Percentiles rank a stretch among this genome's conserved stretches.
Conservation (phyloP, 1,139 yeast species). For the Pneumocystis sp. region DNA sequence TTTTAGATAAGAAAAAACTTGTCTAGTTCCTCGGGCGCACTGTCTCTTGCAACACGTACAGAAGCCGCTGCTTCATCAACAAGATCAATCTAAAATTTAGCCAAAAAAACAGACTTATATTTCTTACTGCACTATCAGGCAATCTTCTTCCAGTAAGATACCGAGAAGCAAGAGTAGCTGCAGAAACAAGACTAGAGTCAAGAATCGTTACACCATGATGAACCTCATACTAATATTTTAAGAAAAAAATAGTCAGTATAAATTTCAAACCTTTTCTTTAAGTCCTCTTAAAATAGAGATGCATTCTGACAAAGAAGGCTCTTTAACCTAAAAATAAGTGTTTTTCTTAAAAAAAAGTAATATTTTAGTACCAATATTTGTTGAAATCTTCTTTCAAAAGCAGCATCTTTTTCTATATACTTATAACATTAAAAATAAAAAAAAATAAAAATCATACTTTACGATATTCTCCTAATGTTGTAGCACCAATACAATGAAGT, state of each 20-base stretch:
- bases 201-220: constrained; percentile 96
- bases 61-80: constrained; percentile 96
- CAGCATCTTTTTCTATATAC: constrained; percentile 90
- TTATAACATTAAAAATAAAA: constrained; percentile 88
- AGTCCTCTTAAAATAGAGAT: constrained; percentile 92
- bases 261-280: constrained; percentile 40
- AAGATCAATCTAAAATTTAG: constrained; percentile 44
- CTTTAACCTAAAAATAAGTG: constrained; percentile 62
- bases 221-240: constrained; percentile 51
- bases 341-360: neutral
- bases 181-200: constrained; percentile 86
- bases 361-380: constrained; percentile 25
- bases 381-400: constrained; percentile 96
- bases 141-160: constrained; percentile 88
- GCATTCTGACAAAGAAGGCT: constrained; percentile 82
- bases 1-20: constrained; percentile 24
- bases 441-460: constrained; percentile 66
- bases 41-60: constrained; percentile 95
- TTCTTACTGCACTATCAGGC: constrained; percentile 71
- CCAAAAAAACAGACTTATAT: neutral
- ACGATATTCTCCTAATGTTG: constrained; percentile 88
- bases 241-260: neutral
- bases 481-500: constrained; percentile 95
- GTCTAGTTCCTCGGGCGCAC: constrained; percentile 94
- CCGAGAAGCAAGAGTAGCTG: constrained; percentile 89